These are phyloP conservation scores for Diplodia mutila DNA, from an alignment of 2,329 filamentous ascomycete species.

Conservation along the genomic window DNA sequence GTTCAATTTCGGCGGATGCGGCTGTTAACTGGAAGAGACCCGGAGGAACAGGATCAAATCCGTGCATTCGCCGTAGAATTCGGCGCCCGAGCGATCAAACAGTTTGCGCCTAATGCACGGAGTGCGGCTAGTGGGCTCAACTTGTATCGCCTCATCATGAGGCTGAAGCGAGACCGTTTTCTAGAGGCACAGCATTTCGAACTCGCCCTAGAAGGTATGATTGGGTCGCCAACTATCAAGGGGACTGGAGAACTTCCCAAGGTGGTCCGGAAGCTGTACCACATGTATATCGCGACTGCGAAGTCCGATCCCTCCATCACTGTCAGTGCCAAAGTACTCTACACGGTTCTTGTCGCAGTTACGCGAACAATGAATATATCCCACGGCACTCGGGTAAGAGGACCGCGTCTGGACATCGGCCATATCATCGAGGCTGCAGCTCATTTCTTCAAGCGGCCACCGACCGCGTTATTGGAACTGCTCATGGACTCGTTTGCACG, in stretches of 20 bases:
- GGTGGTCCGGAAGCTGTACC: background rate
- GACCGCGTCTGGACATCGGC: background rate
- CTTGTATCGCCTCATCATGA: constrained; percentile 15
- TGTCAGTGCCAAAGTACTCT: background rate
- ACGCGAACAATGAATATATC: background rate
- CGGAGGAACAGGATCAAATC: background rate
- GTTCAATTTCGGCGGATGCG: constrained; percentile 1
- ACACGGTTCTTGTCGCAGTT: background rate
- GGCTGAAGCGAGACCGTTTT: background rate
- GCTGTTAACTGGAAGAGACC: background rate
- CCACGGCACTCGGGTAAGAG: background rate
- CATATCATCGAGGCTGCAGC: background rate
- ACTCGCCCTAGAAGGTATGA: background rate
- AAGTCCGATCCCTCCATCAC: background rate
- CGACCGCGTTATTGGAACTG: background rate
- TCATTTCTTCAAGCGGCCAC: background rate
- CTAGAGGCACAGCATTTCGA: constrained; percentile 3
- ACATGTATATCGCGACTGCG: background rate
- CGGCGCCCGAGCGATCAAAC: background rate
- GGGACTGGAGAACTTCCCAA: background rate
- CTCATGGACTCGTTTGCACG: background rate
- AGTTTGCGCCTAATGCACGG: background rate
- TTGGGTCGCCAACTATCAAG: background rate
- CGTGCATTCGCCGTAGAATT: background rate
- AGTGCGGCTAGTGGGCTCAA: background rate